These are phyloP conservation scores for Coniochaeta sp. DNA, from an alignment of 2,329 filamentous ascomycete genomes.

Conservation along the genomic window DNA sequence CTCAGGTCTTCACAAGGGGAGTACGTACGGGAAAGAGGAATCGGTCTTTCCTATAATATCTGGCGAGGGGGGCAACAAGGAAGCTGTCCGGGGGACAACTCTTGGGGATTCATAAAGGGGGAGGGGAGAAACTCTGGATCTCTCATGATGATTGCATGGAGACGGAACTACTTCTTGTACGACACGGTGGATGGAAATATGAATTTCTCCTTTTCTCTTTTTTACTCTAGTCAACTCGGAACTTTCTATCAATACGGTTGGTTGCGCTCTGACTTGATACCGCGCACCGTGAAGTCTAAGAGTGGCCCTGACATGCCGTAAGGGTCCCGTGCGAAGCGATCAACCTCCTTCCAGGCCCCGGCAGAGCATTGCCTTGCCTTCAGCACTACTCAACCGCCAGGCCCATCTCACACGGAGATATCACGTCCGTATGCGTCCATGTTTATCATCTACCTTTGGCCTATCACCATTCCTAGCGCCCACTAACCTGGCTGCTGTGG, in stretches of 20 bases:
- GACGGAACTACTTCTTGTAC: slow-evolving; percentile 4
- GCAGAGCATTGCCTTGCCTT: no score
- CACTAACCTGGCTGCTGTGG: no score
- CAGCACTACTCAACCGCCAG: no score
- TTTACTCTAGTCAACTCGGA: not conserved
- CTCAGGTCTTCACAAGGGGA: not conserved
- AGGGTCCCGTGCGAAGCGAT: no score
- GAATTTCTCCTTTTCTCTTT: slow-evolving; percentile 2
- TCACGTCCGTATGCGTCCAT: no score
- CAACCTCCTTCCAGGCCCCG: no score
- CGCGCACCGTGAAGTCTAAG: no score
- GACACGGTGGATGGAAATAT: slow-evolving; percentile 4
- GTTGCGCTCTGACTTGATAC: not conserved
- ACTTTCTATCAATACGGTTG: not conserved
- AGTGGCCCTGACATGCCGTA: no score
- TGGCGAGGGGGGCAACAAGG: not conserved
- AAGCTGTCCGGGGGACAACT: not conserved
- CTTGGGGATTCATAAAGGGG: not conserved
- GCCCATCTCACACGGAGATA: no score
- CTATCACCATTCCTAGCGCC: no score
- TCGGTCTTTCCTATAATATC: not conserved
- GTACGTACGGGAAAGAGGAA: not conserved
- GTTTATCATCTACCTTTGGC: no score
- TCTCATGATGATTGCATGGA: slow-evolving; percentile 2
- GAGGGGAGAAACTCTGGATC: slow-evolving; percentile 1